Evolutionary conservation across 306 rosid species (phyloP), one percentile per base, ranked within the genome.

Genomic region (Rubus parviflorus): DNA sequence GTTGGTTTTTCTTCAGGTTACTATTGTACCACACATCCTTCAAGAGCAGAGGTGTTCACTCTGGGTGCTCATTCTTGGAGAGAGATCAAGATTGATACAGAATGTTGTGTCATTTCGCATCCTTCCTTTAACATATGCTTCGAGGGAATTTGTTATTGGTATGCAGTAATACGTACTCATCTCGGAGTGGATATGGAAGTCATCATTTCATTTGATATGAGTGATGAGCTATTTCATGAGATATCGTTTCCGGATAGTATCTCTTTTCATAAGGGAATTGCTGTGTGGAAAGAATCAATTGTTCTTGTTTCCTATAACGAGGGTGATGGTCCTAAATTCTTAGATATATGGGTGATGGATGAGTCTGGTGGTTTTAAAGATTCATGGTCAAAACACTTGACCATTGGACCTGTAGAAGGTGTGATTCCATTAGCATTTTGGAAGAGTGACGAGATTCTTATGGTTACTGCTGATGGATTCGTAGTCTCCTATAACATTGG

Each of bases 361-460:
- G 6, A 49, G 51, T 4, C 51, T 47, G 51, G 51, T 47, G 51
- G 2, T 47, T 47, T 47, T 47, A 25, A 25, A 25, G 30, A 1
- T 25, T 25, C 30, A 25, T 47, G 51, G 16, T 10, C 51, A 10
- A 47, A 47, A 4, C 15, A 47, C 3, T 11, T 12, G 9, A 52
- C 9, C 1, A 11, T 52, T 6, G 63, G 75, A 12, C 64, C 48
- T 7, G 43, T 72, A 7, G 63, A 15, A 14, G 3, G 45, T 8
- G 12, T 22, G 5, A 11, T 12, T 6, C 75, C 75, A 35, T 3
- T 53, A 22, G 46, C 11, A 35, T 67, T 42, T 67, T 67, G 76
- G 76, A 72, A 40, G 51, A 35, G 43, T 6, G 67, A 73, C 38
- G 67, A 73, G 67, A 35, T 73, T 35, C 22, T 73, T 5, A 40